Evolutionary conservation across 75 land plant species (phyloP), one percentile per base, ranked within the genome.

Genomic region (Gnetum montanum): DNA sequence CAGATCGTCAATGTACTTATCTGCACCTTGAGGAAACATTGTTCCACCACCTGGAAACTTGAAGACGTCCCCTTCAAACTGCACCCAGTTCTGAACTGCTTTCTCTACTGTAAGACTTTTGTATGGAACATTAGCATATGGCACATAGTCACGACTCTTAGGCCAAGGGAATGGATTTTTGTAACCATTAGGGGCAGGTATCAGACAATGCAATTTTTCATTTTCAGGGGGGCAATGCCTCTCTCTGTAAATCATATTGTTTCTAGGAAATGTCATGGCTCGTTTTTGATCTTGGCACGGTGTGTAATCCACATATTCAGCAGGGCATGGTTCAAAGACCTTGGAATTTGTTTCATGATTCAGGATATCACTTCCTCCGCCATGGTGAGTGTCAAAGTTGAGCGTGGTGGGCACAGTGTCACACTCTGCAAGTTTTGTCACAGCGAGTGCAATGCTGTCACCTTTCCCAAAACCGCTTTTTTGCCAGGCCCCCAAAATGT

Each of bases 11-110:
- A 88, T 68, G 71, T 93, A 93, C 28, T 70, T 66, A 58, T 74
- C 85, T 18, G 84, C 97, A 5, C 97, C 97, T 57, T 88, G 84
- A 16, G 97, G 93, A 65, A 88, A 92, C 75, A 88, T 86, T 22
- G 95, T 93, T 13, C 98, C 98, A 46, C 95, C 98, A 60, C 95
- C 98, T n/a, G 90, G 98, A 44, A 93, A 93, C 62, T 82, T 69
- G 60, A 88, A 89, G 26, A 85, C 88, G 43, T 82, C 84, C 0
- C 98, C 98, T 53, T 82, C 80, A 68, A 68, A 85, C 40, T 93
- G 90, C 50, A 93, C 70, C 98, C 94, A 93, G 43, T 90, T 93
- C 70, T 92, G 93, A 57, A 84, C 78, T 38, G 88, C 92, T 76
- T 92, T 92, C 50, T 74, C 85, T 49, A 70, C 76, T 13, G 87